Evolutionary conservation across 169 alveolate genomes (phyloP), one percentile per base, ranked within the genome.

Genomic region (Cryptosporidium xiaoi): DNA sequence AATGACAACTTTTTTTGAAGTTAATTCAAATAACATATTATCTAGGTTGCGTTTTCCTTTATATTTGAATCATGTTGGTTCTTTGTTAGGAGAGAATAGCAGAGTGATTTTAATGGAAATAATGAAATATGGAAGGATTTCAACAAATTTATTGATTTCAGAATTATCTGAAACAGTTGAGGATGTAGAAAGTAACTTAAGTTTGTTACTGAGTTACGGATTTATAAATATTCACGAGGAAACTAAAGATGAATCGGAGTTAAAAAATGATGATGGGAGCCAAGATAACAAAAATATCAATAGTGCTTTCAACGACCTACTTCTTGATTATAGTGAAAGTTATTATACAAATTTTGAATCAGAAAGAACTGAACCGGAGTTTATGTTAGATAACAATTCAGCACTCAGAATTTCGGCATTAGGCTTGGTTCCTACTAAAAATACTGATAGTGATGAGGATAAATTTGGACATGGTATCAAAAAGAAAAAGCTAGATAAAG

Each of bases 11-110:
- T 51, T 77, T 18, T 77, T 60, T 77, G 71, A 77, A 36, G 71
- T 77, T 1, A 77, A 48, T 50, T 20, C 64, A 44, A 71, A 60
- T 40, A 44, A 31, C 34, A 20, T 77, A 40, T 24, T 77, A 15
- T 77, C 87, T 18, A 56, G 87, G 12, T 24, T 77, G 18, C 50
- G 87, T n/a, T 77, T 60, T 77, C 87, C 87, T 16, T 16, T 77
- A 3, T 77, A 77, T 62, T 56, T 77, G 51, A 55, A 20, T 27
- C 87, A 77, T 62, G 55, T 77, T 13, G 51, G 36, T 18, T 58
- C 44, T 58, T 27, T 77, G 34, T 44, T 77, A 40, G 87, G 87
- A 10, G 71, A 77, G 44, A 62, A 65, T 31, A 29, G 71, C 20
- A 77, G 51, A 48, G 29, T 24, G 7, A 36, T 77, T 15, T 77